phyloP scores from a whole-genome alignment of 805 yeast genomes.

The Hanseniaspora opuntiae region DNA sequence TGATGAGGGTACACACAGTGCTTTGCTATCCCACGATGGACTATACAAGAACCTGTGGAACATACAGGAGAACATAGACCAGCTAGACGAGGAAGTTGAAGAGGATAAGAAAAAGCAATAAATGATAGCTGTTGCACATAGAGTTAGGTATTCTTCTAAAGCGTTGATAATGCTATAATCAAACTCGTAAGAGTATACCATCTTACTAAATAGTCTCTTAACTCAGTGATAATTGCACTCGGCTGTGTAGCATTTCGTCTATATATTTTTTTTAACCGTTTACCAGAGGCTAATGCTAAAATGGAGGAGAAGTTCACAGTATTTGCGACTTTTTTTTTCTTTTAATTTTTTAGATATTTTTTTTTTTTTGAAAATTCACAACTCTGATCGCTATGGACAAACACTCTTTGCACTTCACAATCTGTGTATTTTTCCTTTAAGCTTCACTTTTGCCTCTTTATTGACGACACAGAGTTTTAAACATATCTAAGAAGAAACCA shows the following conservation, averaged over 20 bases:
- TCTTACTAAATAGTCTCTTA: no score
- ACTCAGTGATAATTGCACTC: no score
- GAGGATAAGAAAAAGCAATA: conserved; percentile 16
- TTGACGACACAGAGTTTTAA: background rate
- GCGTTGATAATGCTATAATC: no score
- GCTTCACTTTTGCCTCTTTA: no score
- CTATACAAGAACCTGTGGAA: conserved; percentile 77
- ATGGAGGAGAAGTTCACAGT: background rate
- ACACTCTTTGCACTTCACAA: background rate
- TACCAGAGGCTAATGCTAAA: background rate
- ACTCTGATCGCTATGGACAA: background rate
- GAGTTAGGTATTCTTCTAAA: no score
- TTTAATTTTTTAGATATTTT: background rate
- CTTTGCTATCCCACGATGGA: conserved; percentile 37
- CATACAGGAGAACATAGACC: conserved; percentile 69
- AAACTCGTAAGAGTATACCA: no score
- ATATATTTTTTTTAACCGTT: background rate
- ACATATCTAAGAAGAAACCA: background rate
- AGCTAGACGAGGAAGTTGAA: conserved; percentile 29
- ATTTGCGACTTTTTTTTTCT: background rate
- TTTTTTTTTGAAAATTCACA: background rate
- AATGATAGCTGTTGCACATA: no score
- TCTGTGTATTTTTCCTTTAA: background rate
- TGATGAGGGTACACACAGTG: conserved; percentile 77
- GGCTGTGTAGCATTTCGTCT: no score